Base-by-base conservation (phyloP, 371 early-diverging fungal genomes). In the Mucor plumbeus region DNA sequence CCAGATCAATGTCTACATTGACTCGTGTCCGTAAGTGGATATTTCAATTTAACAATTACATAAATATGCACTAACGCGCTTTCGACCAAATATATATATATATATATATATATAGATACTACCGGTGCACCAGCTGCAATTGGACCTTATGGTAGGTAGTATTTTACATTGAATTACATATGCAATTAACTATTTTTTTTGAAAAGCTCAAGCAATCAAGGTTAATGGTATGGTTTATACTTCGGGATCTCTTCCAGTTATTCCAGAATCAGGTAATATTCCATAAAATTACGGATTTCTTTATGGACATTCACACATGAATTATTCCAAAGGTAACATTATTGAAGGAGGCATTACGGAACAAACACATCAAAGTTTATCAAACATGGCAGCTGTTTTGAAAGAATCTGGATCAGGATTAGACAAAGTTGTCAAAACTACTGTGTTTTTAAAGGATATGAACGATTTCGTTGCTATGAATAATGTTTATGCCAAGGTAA, bases 401-500 rank as follows among this genome's bases (percentile, higher is more conserved):
- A 81, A 88, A 70, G 95, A 87, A 3, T 82, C 94, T 43, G 88
- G 90, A 43, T 89, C 94, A 48, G 78, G 85, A 61, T 77, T 97
- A 13, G 79, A 91, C 55, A 83, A 91, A 56, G 91, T 95, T 11
- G 88, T 95, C 80, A 97, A 97, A 85, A 94, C 94, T 43, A 96
- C 95, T 26, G 96, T 96, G 40, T 97, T 94, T 79, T 79, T 97
- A 59, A 91, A 92, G 83, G 90, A 92, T 66, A 90, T 94, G 88
- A 92, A 94, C 73, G 92, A 95, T 75, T 97, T 95, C 80, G 87
- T 73, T 9, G 83, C 85, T 11, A 90, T 97, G 89, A 97, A 97
- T 78, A 87, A 90, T 67, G 85, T 91, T 56, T 96, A 96, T 70
- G 86, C 75, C 86, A 61, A 62, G 48, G 68, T 40, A 43, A 44